These are phyloP conservation scores for Blastocladiella britannica DNA, from an alignment of 192 early-diverging fungal species.

Conservation along the genomic window DNA sequence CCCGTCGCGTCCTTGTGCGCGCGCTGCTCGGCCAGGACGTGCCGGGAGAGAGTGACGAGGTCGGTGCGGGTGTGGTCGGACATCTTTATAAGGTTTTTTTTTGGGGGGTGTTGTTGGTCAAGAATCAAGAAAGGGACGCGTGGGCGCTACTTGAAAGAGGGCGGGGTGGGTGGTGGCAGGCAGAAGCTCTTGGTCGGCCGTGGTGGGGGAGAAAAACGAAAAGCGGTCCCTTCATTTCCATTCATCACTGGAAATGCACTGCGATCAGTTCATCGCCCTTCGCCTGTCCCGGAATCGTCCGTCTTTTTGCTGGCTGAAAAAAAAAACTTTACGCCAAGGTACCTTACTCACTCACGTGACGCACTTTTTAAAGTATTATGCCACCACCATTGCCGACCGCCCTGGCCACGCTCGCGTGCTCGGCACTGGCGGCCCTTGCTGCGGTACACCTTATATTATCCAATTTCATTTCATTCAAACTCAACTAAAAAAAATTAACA, in stretches of 20 bases:
- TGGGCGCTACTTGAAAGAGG: neutral
- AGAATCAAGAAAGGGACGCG: neutral
- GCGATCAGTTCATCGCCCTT: neutral
- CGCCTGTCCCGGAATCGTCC: neutral
- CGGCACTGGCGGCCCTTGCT: neutral
- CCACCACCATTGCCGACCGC: neutral
- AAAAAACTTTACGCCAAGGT: too few species aligned
- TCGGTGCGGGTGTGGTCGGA: conserved; percentile 54
- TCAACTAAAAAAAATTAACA: too few species aligned
- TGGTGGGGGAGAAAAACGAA: neutral
- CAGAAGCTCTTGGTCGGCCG: neutral
- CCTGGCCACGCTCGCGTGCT: neutral
- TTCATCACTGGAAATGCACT: neutral
- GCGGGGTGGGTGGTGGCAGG: neutral
- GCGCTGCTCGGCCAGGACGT: conserved; percentile 83
- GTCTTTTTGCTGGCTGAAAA: too few species aligned
- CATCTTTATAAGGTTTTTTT: conserved; percentile 8
- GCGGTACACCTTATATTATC: neutral
- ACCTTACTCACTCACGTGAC: neutral
- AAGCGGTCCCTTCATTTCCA: neutral
- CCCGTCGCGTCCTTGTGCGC: conserved; percentile 66
- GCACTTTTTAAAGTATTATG: too few species aligned
- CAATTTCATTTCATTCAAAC: too few species aligned
- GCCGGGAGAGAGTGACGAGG: conserved; percentile 79
- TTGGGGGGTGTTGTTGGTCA: neutral